Evolutionary conservation across 768 basidiomycete genomes (phyloP).

Genomic region (Lentinula sp.): DNA sequence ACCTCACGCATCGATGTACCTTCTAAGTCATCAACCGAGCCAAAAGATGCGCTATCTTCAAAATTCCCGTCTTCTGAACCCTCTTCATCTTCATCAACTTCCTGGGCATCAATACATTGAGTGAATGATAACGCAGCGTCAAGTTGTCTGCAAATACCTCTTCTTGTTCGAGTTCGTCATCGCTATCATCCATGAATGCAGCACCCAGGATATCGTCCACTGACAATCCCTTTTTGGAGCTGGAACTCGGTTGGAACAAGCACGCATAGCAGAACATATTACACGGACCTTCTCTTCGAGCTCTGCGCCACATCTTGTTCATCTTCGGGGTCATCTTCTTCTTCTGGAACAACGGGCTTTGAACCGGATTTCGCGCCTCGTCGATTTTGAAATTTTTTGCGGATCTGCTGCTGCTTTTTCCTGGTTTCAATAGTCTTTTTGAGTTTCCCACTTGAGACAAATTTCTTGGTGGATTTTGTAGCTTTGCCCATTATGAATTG

Average conservation of each 20-base stretch:
- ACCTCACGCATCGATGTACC: constrained; percentile 27
- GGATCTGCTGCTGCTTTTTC: constrained; percentile 72
- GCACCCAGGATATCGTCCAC: constrained; percentile 75
- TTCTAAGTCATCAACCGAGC: constrained; percentile 74
- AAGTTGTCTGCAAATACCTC: constrained; percentile 15
- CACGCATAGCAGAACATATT: constrained; percentile 3
- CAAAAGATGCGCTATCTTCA: constrained; percentile 63
- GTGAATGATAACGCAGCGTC: neutral
- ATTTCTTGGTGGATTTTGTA: constrained; percentile 80
- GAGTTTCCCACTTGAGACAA: constrained; percentile 81
- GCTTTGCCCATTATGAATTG: constrained; percentile 47
- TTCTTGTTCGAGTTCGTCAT: constrained; percentile 37
- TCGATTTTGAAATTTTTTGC: constrained; percentile 64
- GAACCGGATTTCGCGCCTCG: constrained; percentile 33
- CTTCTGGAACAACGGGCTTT: constrained; percentile 25
- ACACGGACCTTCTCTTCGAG: constrained; percentile 17
- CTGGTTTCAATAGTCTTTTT: constrained; percentile 81
- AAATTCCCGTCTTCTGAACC: constrained; percentile 29
- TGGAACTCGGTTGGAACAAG: constrained; percentile 8
- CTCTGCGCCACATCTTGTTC: constrained; percentile 26
- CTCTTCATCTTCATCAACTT: constrained; percentile 32
- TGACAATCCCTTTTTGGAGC: constrained; percentile 49
- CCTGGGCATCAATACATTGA: neutral
- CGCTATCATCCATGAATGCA: constrained; percentile 63
- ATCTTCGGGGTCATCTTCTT: constrained; percentile 23